Evolutionary conservation across 2,329 filamentous ascomycete genomes (phyloP), one percentile per base, ranked within the genome.

Genomic region (Aurifilum marmelostoma): DNA sequence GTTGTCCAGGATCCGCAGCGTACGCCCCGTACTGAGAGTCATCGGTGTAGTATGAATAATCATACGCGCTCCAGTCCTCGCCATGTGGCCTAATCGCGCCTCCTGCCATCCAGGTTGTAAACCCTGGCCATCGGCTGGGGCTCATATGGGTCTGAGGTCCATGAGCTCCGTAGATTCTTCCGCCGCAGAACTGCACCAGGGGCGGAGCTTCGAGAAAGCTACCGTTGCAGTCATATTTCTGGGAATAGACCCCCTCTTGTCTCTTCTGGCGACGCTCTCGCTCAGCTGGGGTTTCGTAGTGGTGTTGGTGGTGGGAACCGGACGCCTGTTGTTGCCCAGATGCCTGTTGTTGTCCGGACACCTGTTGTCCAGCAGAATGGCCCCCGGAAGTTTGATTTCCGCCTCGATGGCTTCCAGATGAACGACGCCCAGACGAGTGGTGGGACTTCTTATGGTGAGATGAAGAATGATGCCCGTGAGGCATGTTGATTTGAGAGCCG

Each of bases 81-180:
- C 43, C 21, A 47, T 56, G 6, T 29, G 24, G 24, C 6, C 27
- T 29, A 1, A 60, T 18, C 58, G 58, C n/a, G 24, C 58, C 58
- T 7, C 58, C 58, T 0, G 58, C 32, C 58, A 60, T 60, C 58
- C 58, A 60, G 12, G 58, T 60, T 32, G n/a, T 60, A 16, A 60
- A 60, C 4, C 58, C 58, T 6, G 58, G 58, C 58, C 59, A 41
- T 5, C 21, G 24, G 32, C 59, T 27, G 21, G 59, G 59, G 14
- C 37, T 37, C 18, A 21, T 24, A 7, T 41, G n/a, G 14, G 59
- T 16, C 59, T n/a, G 59, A 12, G 32, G 37, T 14, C 21, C 59
- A 3, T 41, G 16, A 41, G 34, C 34, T 37, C 12, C 24, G 18
- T 37, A 37, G 18, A 27, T 11, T 41, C 32, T 24, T 11, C 59